Conservation (phyloP, 495 filamentous ascomycete species). For the Aspergillus diversus region DNA sequence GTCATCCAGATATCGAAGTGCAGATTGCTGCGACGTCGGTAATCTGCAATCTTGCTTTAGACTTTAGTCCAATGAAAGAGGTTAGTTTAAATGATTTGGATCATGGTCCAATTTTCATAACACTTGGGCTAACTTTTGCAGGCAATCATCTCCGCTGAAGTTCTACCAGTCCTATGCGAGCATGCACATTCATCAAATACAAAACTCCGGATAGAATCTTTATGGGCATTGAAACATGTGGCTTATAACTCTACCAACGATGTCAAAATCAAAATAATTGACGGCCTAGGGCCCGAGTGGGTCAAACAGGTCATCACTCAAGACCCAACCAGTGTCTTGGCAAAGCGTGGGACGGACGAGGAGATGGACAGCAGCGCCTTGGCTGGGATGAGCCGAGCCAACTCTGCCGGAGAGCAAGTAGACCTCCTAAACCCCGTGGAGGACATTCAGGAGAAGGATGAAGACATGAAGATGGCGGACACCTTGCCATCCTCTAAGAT, state of each 20-base stretch:
- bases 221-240: constrained; percentile 94
- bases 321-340: constrained; percentile 38
- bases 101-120: constrained; percentile 3
- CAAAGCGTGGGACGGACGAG: constrained; percentile 40
- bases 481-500: constrained; percentile 46
- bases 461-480: constrained; percentile 68
- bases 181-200: constrained; percentile 79
- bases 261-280: constrained; percentile 73
- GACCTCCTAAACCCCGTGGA: constrained; percentile 65
- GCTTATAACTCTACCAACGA: constrained; percentile 67
- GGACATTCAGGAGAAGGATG: constrained; percentile 60
- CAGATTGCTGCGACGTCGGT: constrained; percentile 82
- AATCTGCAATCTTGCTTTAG: constrained; percentile 79
- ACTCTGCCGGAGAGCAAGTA: constrained; percentile 67
- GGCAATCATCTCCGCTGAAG: constrained; percentile 74
- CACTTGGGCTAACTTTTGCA: constrained; percentile 40
- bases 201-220: constrained; percentile 72
- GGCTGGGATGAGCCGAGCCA: constrained; percentile 62
- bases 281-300: constrained; percentile 78
- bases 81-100: constrained; percentile 49
- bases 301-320: constrained; percentile 72
- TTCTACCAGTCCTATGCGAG: constrained; percentile 76
- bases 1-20: constrained; percentile 76
- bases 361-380: constrained; percentile 41
- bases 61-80: constrained; percentile 88